Evolutionary conservation across 148 eudicot genomes (phyloP).

Genomic region (Rhododendron griersonianum): DNA sequence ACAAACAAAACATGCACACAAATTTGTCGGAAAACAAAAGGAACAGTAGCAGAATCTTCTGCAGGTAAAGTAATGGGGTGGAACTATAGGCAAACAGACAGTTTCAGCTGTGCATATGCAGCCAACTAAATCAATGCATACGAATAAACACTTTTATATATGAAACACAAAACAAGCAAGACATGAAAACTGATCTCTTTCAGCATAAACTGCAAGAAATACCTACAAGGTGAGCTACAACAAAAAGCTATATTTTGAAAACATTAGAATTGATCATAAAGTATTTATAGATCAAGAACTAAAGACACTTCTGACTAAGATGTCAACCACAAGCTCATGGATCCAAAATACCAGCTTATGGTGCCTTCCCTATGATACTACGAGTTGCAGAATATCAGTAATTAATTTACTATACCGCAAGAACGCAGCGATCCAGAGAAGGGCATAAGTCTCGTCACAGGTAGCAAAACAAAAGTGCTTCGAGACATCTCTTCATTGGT

Average conservation of each 20-base stretch:
- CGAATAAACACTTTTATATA: neutral
- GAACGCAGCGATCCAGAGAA: neutral
- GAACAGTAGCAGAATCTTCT: no score
- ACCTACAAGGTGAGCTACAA: neutral
- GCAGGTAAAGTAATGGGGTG: neutral
- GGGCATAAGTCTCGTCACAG: neutral
- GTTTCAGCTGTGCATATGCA: neutral
- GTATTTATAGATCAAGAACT: neutral
- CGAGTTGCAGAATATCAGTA: neutral
- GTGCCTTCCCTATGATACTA: neutral
- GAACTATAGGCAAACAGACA: neutral
- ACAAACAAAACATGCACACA: neutral
- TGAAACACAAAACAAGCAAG: neutral
- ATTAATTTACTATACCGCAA: neutral
- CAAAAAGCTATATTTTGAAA: neutral
- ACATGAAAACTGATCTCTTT: neutral
- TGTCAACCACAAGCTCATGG: conserved; percentile 1
- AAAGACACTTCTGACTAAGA: neutral
- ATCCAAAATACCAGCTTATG: neutral
- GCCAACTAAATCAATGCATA: neutral
- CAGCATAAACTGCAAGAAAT: neutral
- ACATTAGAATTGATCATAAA: neutral
- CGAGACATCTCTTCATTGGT: neutral
- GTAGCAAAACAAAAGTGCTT: neutral
- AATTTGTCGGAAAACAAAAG: neutral